Base-by-base conservation (phyloP, 208 protist species). In the Sergeia podlipaevii region DNA sequence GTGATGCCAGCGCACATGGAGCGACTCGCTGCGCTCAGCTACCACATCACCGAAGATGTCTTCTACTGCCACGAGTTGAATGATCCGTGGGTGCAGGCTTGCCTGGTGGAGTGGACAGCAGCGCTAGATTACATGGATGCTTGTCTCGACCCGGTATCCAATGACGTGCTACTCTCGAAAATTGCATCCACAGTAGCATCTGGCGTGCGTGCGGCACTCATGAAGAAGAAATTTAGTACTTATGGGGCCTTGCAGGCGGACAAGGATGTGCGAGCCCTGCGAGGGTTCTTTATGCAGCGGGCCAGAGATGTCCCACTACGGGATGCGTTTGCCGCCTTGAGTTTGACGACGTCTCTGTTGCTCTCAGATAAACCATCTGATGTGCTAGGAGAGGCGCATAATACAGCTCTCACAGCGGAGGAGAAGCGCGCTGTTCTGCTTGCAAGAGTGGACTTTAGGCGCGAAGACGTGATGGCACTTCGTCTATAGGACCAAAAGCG, bases 41-140 rank as follows among this genome's bases (percentile, higher is more conserved):
- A 94, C 58, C 57, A 71, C 32, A 30, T 91, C 29, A 74, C 72
- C 43, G 80, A 94, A 61, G 78, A 80, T 32, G 51, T 70, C 23
- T 84, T 86, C 63, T 91, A 85, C 60, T 77, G 87, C 39, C 86
- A 81, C 44, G 87, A 94, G 57, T 39, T 94, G 45, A 84, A 75
- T 46, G 83, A 94, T 52, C 80, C 77, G 53, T 94, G 87, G 83
- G 87, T 80, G 63, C 77, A 89, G 64, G 66, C 67, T 17, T 84
- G 64, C 39, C 44, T 88, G 20, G 43, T 68, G 26, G 75, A 74
- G 24, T 64, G 68, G 29, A 55, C 51, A n/a, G 52, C 53, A 0
- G 34, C 67, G 5, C 48, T 88, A 4, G 33, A 74, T n/a, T 74
- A 80, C 45, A 53, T 84, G 30, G 52, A 58, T 29, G 27, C 33